phyloP scores from a whole-genome alignment of 2,329 filamentous ascomycete genomes.

The Biscogniauxia sp. region DNA sequence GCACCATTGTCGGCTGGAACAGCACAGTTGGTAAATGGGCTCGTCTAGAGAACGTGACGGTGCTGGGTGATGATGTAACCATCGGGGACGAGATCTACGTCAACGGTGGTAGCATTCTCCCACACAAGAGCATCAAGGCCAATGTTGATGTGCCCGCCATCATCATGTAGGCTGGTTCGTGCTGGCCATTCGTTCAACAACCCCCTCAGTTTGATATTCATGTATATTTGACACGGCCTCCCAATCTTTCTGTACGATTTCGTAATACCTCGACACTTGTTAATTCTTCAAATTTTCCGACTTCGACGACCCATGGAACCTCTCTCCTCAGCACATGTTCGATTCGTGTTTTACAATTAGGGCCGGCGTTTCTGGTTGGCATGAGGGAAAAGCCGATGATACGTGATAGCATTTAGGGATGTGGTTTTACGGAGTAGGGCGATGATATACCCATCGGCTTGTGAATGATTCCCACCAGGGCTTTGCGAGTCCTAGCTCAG shows the following conservation, averaged over 20 bases:
- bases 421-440: conserved; percentile 8
- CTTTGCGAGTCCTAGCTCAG: background rate
- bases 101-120: conserved; percentile 91
- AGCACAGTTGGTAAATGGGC: conserved; percentile 95
- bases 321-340: conserved; percentile 29
- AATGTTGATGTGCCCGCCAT: conserved; percentile 83
- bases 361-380: conserved; percentile 24
- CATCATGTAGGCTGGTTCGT: conserved; percentile 55
- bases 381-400: conserved; percentile 11
- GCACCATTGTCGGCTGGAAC: conserved; percentile 98
- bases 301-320: conserved; percentile 17
- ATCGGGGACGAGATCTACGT: conserved; percentile 98
- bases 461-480: background rate
- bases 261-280: conserved; percentile 25
- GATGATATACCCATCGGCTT: background rate
- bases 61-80: conserved; percentile 94
- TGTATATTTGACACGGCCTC: conserved; percentile 23
- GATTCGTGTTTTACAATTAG: conserved; percentile 15
- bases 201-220: conserved; percentile 11
- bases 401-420: background rate
- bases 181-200: background rate
- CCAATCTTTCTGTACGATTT: conserved; percentile 22
- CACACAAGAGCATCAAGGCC: conserved; percentile 98
- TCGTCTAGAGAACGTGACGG: conserved; percentile 95
- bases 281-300: background rate